Evolutionary conservation across 495 filamentous ascomycete species (phyloP).

Genomic region (Venustampulla echinocandica): DNA sequence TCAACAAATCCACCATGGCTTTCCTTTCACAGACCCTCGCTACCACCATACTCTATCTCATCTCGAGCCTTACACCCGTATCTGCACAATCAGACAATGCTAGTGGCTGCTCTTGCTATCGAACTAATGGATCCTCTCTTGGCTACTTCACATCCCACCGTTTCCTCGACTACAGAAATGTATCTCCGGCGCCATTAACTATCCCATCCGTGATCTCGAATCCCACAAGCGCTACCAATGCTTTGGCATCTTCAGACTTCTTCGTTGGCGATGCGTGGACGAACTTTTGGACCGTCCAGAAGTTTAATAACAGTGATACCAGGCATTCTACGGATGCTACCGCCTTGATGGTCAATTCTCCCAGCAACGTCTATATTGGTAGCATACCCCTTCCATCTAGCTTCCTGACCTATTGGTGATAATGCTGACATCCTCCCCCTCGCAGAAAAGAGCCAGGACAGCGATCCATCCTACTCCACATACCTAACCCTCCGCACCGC

Average conservation of each 20-base stretch:
- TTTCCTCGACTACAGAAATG: conserved; percentile 60
- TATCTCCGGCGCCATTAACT: conserved; percentile 9
- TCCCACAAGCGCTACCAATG: conserved; percentile 23
- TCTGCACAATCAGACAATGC: conserved; percentile 21
- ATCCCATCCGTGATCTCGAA: conserved; percentile 29
- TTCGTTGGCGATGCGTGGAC: conserved; percentile 32
- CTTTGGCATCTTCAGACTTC: conserved; percentile 30
- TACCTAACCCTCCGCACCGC: conserved; percentile 55
- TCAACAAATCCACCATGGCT: not conserved
- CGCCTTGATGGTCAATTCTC: conserved; percentile 51
- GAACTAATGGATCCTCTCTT: conserved; percentile 36
- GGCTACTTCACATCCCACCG: conserved; percentile 55
- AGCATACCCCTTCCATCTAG: no score
- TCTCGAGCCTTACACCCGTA: conserved; percentile 2
- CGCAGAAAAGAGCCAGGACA: conserved; percentile 23
- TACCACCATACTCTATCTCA: not conserved
- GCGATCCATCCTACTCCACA: conserved; percentile 32
- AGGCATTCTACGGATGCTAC: conserved; percentile 25
- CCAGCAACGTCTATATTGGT: conserved; percentile 57
- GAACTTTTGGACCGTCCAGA: conserved; percentile 49
- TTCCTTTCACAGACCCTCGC: not conserved
- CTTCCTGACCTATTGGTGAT: not conserved
- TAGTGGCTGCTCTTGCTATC: conserved; percentile 37
- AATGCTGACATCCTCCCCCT: conserved; percentile 23
- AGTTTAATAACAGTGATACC: conserved; percentile 41